phyloP scores from a whole-genome alignment of 2,329 filamentous ascomycete species.

The Thermochaetoides dissita region DNA sequence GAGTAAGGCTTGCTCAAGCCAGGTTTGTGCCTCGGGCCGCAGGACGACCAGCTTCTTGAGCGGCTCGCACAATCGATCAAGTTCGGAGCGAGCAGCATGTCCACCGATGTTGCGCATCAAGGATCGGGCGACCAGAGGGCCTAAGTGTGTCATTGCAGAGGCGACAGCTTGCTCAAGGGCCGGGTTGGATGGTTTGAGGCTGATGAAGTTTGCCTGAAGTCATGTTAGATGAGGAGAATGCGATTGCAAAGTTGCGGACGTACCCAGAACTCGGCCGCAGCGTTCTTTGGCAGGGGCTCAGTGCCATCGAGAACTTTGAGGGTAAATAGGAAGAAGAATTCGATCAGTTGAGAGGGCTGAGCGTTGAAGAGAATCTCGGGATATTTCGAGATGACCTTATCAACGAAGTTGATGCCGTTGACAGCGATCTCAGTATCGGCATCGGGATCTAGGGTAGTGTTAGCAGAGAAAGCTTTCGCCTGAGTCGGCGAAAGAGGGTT shows the following conservation, averaged over 20 bases:
- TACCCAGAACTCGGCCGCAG: conserved; percentile 65
- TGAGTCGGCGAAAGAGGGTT: too few species aligned
- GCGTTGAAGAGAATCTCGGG: conserved; percentile 46
- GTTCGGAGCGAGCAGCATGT: conserved; percentile 53
- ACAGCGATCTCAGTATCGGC: conserved; percentile 60
- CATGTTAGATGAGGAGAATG: neutral
- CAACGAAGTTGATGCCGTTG: conserved; percentile 58
- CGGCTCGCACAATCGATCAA: conserved; percentile 57
- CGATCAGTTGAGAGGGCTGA: conserved; percentile 41
- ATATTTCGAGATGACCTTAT: conserved; percentile 47
- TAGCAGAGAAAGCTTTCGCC: conserved; percentile 1
- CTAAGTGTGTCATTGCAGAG: conserved; percentile 42
- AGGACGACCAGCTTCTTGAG: conserved; percentile 52
- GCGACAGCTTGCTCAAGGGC: conserved; percentile 25
- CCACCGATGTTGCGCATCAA: conserved; percentile 55
- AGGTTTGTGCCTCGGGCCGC: conserved; percentile 40
- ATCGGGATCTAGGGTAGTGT: conserved; percentile 31
- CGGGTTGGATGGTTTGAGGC: conserved; percentile 25
- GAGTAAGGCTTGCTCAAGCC: conserved; percentile 48
- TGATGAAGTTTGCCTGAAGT: conserved; percentile 37
- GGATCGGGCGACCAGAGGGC: conserved; percentile 44
- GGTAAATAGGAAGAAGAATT: conserved; percentile 58
- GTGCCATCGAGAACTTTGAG: conserved; percentile 55
- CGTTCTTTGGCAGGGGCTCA: conserved; percentile 62
- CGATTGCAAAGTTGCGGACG: conserved; percentile 1